A percentile compares a stretch with the other conserved stretches of the same genome.
Conservation (phyloP, 2,329 filamentous ascomycete genomes). For the Fusarium marasasianum region DNA sequence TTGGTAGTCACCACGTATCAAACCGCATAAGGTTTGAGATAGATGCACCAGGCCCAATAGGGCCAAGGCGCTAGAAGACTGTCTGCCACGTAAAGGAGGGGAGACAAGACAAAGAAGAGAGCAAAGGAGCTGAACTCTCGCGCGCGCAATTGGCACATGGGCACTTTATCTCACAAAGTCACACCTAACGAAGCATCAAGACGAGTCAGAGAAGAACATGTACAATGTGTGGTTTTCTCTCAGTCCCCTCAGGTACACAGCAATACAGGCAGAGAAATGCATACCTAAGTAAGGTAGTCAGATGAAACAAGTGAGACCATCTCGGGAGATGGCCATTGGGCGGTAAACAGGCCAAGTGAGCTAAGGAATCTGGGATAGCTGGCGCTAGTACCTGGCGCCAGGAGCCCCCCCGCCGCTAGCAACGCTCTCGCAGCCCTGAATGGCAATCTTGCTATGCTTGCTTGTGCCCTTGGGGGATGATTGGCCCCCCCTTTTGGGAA, state of each 20-base stretch:
- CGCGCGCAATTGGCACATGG: too few relatives aligned
- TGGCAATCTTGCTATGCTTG: constrained; percentile 10
- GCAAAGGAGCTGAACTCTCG: neutral
- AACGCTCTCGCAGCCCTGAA: constrained; percentile 21
- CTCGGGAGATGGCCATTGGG: constrained; percentile 16
- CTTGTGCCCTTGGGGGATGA: neutral
- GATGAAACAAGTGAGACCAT: constrained; percentile 33
- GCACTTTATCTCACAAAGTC: neutral
- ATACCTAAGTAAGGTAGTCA: neutral
- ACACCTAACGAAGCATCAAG: neutral
- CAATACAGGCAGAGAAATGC: neutral
- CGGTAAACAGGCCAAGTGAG: neutral
- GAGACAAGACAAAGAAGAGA: neutral
- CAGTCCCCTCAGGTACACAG: constrained; percentile 8
- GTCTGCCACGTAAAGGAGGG: neutral
- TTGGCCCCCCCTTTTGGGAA: constrained; percentile 34
- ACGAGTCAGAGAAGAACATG: constrained; percentile 6
- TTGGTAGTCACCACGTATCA: neutral
- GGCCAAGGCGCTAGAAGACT: neutral
- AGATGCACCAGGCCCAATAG: neutral
- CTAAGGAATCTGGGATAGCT: neutral
- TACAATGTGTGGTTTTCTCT: constrained; percentile 10
- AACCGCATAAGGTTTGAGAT: neutral
- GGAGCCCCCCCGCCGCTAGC: constrained; percentile 21
- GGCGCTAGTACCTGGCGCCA: constrained; percentile 29